A percentile compares a stretch with the other conserved stretches of the same genome.
phyloP scores from a whole-genome alignment of 2,329 filamentous ascomycete genomes.

The Keithomyces neogunnii region DNA sequence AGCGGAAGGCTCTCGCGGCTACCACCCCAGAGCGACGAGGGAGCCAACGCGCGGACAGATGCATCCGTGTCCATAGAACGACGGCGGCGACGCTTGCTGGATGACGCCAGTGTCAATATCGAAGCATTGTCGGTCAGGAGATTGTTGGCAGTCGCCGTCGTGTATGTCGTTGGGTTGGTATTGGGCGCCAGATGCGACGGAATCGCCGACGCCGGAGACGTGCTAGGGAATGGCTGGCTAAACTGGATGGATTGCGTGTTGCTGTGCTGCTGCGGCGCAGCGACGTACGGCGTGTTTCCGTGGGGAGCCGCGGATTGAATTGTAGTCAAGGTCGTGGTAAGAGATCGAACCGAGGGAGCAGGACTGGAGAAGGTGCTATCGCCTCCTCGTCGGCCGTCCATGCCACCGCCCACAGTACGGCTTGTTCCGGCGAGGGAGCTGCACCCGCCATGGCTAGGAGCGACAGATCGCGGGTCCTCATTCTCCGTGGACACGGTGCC shows the following conservation, averaged over 20 bases:
- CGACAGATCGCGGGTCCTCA: slow-evolving; percentile 65
- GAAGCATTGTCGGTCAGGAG: slow-evolving; percentile 78
- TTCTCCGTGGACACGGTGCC: slow-evolving; percentile 79
- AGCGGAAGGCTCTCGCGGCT: slow-evolving; percentile 73
- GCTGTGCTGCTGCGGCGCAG: slow-evolving; percentile 24
- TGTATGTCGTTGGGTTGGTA: slow-evolving; percentile 61
- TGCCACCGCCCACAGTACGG: slow-evolving; percentile 56
- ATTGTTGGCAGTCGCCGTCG: slow-evolving; percentile 72
- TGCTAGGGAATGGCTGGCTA: slow-evolving; percentile 55
- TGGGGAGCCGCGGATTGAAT: slow-evolving; percentile 67
- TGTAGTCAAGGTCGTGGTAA: slow-evolving; percentile 78
- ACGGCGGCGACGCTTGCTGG: slow-evolving; percentile 67
- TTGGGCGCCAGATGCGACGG: slow-evolving; percentile 57
- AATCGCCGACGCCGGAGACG: slow-evolving; percentile 61
- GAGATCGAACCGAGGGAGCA: slow-evolving; percentile 68
- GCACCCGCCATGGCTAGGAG: slow-evolving; percentile 59
- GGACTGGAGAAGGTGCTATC: slow-evolving; percentile 76
- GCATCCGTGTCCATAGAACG: slow-evolving; percentile 80
- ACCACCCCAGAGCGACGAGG: slow-evolving; percentile 73
- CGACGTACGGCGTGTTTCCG: slow-evolving; percentile 25
- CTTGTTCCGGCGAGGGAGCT: slow-evolving; percentile 65
- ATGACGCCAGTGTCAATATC: slow-evolving; percentile 76
- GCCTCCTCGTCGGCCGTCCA: slow-evolving; percentile 61
- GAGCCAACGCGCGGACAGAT: slow-evolving; percentile 75
- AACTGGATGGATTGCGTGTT: slow-evolving; percentile 49